Evolutionary conservation across 1,284 basidiomycete species (phyloP), one percentile per base, ranked within the genome.

Genomic region (Malassezia brasiliensis): DNA sequence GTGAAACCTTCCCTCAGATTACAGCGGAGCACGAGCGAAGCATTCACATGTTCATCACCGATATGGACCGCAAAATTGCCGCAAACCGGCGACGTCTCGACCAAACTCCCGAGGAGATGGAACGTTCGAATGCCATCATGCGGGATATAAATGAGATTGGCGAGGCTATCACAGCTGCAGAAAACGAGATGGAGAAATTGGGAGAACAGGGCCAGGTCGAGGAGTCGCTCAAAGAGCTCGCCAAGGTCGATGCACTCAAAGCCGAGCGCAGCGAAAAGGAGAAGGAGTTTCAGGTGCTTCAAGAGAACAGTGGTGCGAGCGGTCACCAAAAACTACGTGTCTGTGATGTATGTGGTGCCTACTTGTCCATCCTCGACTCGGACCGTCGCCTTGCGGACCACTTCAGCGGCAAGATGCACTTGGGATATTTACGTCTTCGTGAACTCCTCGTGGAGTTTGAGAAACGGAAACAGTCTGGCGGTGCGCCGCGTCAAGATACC

Each of bases 21-120:
- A 68, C 70, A 47, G 55, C 60, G 35, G 71, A 77, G 56, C 94
- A 96, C 74, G 90, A 96, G 78, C 82, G 86, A 53, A 91, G 90
- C 77, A 90, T 98, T 56, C 88, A 91, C 70, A 81, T 85, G 3
- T 96, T 96, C 76, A 89, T 99, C 61, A 90, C 94, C 68, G 94
- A 98, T 75, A 96, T 93, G 77, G 94, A 99, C 80, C 81, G 94
- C 66, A 83, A 93, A 71, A 98, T 99, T 77, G 80, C 88, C 44
- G 83, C 88, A 40, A 89, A 90, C 53, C 93, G 98, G 76, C 82
- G 90, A 62, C 82, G 94, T 69, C 78, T 99, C 68, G 94, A 98
- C 79, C 96, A 98, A 80, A 98, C 94, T 20, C 94, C 94, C 10
- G 94, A 98, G 78, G 94, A 99, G 80, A 96, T 96, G 76, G 89